Evolutionary conservation across 1,284 basidiomycete species (phyloP), one percentile per base, ranked within the genome.

Genomic region (Omphalotus olearius): DNA sequence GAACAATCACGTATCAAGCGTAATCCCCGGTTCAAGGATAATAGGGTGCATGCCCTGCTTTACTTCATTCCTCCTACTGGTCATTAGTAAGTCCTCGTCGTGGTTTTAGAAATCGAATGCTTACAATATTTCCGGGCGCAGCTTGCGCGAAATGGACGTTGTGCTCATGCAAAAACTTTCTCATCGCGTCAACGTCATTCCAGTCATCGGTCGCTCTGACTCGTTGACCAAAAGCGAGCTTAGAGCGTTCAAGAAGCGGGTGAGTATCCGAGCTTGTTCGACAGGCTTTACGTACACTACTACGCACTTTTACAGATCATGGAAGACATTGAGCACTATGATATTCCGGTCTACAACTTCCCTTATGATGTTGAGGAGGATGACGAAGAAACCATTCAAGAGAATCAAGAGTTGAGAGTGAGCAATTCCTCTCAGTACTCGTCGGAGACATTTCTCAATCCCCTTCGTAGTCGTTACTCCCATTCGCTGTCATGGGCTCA

Each of bases 1-100:
- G 94, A 98, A 69, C 96, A 98, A 74, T 95, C 91, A 56, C 84
- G 96, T 62, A 98, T 98, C 76, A 98, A 94, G 78, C 94, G 96
- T 79, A 98, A 98, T 74, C 94, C 95, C 17, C 85, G 94, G 57
- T 98, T 98, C 83, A 85, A 88, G 63, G 96, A 99, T 74, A 97
- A 95, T 77, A 79, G 93, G 57, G 84, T 94, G 5, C 96, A 98
- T 65, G 93, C 92, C 9, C 74, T 98, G 36, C 82, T 99, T 52
- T 99, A 99, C 78, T 99, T 99, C 69, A 96, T 98, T 69, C 82
- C 93, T 54, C 95, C 96, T 6, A 72, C 69, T 36, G 74, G 72
- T 38, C 71, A 82, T 57, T 64, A 78, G 80, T 82, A 67, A 57
- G 78, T 72, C 25, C 20, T n/a, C 42, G 37, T 16, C 25, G 46